Conservation (phyloP, 306 rosid genomes). For the Fagus sylvatica region DNA sequence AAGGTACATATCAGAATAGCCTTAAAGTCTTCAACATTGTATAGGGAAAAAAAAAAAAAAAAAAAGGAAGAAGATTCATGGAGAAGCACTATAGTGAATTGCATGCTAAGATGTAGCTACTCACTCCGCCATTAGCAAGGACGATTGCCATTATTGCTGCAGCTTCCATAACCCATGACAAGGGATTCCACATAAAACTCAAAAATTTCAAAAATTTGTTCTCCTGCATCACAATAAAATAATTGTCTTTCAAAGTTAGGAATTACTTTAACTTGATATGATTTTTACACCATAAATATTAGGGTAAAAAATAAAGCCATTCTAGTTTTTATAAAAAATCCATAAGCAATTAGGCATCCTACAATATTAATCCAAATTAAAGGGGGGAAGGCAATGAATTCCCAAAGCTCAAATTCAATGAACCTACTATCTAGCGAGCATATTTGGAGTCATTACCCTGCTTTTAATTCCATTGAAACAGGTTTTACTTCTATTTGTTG, state of each 20-base stretch:
- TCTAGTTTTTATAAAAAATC: not conserved
- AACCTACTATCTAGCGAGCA: not conserved
- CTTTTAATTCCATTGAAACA: not conserved
- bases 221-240: constrained; percentile 50
- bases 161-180: constrained; percentile 98
- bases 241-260: constrained; percentile 1
- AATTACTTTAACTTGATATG: constrained; percentile 4
- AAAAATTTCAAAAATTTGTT: constrained; percentile 76
- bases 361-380: not conserved
- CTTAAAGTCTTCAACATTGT: too few species aligned
- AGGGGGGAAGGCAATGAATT: not conserved
- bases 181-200: constrained; percentile 89
- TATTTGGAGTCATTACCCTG: not conserved
- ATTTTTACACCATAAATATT: not conserved
- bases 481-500: not conserved
- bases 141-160: constrained; percentile 86
- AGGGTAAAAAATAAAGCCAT: not conserved
- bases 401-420: not conserved
- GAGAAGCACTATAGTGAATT: constrained; percentile 6
- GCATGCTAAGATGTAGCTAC: constrained; percentile 26
- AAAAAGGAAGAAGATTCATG: not conserved
- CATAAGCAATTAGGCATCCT: not conserved
- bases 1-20: not conserved
- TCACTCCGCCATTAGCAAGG: constrained; percentile 91
- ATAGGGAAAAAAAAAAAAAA: not conserved